These are phyloP conservation scores for Cercospora brassicicola DNA, from an alignment of 2,329 filamentous ascomycete genomes.

Conservation along the genomic window DNA sequence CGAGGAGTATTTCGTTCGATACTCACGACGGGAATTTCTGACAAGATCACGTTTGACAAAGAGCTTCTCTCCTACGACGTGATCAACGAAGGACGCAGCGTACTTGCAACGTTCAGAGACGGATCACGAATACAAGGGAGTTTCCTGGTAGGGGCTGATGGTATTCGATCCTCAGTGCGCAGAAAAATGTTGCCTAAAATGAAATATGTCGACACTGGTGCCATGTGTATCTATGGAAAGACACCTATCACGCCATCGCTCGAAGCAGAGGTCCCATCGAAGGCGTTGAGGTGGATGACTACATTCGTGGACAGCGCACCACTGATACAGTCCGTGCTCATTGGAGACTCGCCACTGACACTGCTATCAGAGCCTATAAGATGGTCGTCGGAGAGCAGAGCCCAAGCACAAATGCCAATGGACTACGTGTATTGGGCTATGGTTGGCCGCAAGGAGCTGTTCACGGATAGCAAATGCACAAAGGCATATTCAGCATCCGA, in stretches of 20 bases:
- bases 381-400: neutral
- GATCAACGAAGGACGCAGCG: neutral
- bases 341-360: conserved; percentile 15
- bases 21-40: neutral
- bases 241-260: neutral
- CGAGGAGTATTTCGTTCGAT: neutral
- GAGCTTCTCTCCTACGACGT: neutral
- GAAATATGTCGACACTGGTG: neutral
- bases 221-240: neutral
- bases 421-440: neutral
- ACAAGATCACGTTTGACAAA: neutral
- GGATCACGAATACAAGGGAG: neutral
- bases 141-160: neutral
- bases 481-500: neutral
- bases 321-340: conserved; percentile 25
- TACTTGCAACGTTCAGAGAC: neutral
- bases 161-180: neutral
- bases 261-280: conserved; percentile 15
- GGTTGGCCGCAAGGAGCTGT: neutral
- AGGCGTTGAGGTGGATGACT: conserved; percentile 26
- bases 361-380: neutral
- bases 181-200: neutral
- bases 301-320: conserved; percentile 20
- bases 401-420: neutral
- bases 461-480: neutral